Evolutionary conservation across 345 rosid genomes (phyloP).

Genomic region (Alliaria petiolata): DNA sequence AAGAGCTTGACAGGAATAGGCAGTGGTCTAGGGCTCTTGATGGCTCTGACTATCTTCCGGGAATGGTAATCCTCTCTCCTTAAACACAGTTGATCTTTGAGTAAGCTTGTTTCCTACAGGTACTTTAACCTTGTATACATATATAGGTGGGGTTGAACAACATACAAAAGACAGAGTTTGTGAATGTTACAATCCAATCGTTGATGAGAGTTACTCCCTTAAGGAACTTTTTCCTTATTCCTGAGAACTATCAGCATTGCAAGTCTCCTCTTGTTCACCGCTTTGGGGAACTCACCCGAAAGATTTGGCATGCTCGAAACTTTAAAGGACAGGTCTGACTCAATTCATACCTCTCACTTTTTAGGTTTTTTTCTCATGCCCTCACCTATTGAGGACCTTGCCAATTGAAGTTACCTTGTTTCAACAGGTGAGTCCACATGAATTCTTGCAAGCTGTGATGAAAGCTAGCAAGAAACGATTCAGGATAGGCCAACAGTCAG

Average conservation of each 20-base stretch:
- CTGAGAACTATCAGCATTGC: slow-evolving; percentile 79
- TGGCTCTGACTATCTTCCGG: slow-evolving; percentile 98
- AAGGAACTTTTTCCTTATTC: slow-evolving; percentile 88
- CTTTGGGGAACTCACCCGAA: slow-evolving; percentile 88
- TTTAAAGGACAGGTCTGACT: slow-evolving; percentile 91
- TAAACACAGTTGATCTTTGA: neutral
- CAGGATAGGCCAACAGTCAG: slow-evolving; percentile 87
- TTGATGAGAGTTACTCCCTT: slow-evolving; percentile 92
- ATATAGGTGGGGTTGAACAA: slow-evolving; percentile 91
- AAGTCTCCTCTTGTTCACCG: slow-evolving; percentile 86
- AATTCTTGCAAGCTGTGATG: slow-evolving; percentile 97
- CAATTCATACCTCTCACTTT: neutral
- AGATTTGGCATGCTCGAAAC: slow-evolving; percentile 97
- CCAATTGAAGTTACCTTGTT: neutral
- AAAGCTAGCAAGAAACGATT: slow-evolving; percentile 85
- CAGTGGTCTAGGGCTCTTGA: slow-evolving; percentile 99
- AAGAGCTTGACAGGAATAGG: slow-evolving; percentile 76
- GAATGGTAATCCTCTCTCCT: slow-evolving; percentile 54
- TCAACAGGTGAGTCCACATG: slow-evolving; percentile 96
- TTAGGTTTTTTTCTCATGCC: neutral
- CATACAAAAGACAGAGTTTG: slow-evolving; percentile 94
- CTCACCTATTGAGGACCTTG: neutral
- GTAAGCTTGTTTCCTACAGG: neutral
- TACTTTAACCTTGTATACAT: slow-evolving; percentile 2
- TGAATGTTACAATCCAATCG: slow-evolving; percentile 93